A percentile compares a stretch with the other conserved stretches of the same genome.
Evolutionary conservation across 495 filamentous ascomycete genomes (phyloP).

Genomic region (Annulohypoxylon bovei): DNA sequence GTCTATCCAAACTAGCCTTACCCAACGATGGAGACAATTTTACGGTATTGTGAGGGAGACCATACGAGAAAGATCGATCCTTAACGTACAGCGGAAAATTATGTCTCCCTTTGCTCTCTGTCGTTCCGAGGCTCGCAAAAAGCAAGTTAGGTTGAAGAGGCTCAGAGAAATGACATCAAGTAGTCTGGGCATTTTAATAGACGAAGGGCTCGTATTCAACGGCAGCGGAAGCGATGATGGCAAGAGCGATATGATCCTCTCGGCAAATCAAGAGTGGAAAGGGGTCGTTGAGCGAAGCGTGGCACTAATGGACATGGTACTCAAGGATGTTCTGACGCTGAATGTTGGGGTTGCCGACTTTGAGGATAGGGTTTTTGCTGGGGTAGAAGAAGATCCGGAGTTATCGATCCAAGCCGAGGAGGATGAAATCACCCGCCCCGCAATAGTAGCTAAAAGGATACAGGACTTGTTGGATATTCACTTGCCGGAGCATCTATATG

Average conservation of each 20-base stretch:
- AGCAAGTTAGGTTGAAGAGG: slow-evolving; percentile 70
- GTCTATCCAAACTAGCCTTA: slow-evolving; percentile 44
- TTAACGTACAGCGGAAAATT: slow-evolving; percentile 67
- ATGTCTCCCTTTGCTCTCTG: slow-evolving; percentile 76
- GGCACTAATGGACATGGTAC: slow-evolving; percentile 80
- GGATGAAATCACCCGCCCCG: slow-evolving; percentile 55
- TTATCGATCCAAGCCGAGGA: slow-evolving; percentile 56
- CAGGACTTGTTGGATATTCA: slow-evolving; percentile 70
- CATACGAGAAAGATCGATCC: slow-evolving; percentile 68
- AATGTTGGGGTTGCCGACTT: slow-evolving; percentile 72
- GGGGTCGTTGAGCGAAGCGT: slow-evolving; percentile 75
- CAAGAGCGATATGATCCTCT: slow-evolving; percentile 49
- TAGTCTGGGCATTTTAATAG: slow-evolving; percentile 84
- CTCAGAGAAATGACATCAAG: slow-evolving; percentile 83
- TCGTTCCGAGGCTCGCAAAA: slow-evolving; percentile 74
- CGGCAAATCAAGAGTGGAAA: slow-evolving; percentile 72
- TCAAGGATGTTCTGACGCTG: slow-evolving; percentile 65
- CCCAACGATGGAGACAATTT: slow-evolving; percentile 75
- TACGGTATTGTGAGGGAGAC: slow-evolving; percentile 81
- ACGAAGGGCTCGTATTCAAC: slow-evolving; percentile 76
- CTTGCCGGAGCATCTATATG: slow-evolving; percentile 64
- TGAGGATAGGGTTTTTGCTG: slow-evolving; percentile 74
- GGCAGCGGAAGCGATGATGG: slow-evolving; percentile 48
- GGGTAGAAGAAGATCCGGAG: slow-evolving; percentile 69
- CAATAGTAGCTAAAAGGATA: slow-evolving; percentile 72